Evolutionary conservation across 176 grass and related monocot genomes (phyloP).

Genomic region (Phoenix dactylifera): DNA sequence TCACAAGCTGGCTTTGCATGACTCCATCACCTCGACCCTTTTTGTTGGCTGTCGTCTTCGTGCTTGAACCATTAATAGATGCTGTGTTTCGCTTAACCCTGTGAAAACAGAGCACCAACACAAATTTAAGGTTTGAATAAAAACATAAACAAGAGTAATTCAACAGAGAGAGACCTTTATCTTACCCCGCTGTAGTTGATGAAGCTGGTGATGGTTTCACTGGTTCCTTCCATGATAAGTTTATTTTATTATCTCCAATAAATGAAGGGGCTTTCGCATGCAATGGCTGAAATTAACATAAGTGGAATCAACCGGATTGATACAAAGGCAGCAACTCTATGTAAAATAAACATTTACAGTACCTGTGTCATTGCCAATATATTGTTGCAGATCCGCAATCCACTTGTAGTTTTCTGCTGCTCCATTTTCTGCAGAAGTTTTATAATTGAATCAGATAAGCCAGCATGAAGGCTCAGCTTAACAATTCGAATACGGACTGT

Average conservation of each 20-base stretch:
- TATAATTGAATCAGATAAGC: no score
- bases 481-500: no score
- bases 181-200: constrained; percentile 36
- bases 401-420: constrained; percentile 65
- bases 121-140: neutral
- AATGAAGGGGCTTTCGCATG: constrained; percentile 78
- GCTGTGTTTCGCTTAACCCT: constrained; percentile 58
- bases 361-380: constrained; percentile 92
- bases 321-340: neutral
- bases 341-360: constrained; percentile 6
- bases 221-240: constrained; percentile 77
- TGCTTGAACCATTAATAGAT: constrained; percentile 34
- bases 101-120: constrained; percentile 17
- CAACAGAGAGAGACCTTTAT: neutral
- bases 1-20: constrained; percentile 62
- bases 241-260: constrained; percentile 79
- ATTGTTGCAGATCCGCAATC: constrained; percentile 77
- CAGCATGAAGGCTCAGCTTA: no score
- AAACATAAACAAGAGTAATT: constrained; percentile 11
- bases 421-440: constrained; percentile 57
- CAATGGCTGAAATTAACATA: constrained; percentile 54
- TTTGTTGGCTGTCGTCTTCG: constrained; percentile 42
- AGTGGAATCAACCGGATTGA: neutral
- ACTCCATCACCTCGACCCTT: constrained; percentile 54
- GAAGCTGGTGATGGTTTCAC: constrained; percentile 52